These are phyloP conservation scores for Henckelia pumila DNA, from an alignment of 257 asterid genomes.

Conservation along the genomic window DNA sequence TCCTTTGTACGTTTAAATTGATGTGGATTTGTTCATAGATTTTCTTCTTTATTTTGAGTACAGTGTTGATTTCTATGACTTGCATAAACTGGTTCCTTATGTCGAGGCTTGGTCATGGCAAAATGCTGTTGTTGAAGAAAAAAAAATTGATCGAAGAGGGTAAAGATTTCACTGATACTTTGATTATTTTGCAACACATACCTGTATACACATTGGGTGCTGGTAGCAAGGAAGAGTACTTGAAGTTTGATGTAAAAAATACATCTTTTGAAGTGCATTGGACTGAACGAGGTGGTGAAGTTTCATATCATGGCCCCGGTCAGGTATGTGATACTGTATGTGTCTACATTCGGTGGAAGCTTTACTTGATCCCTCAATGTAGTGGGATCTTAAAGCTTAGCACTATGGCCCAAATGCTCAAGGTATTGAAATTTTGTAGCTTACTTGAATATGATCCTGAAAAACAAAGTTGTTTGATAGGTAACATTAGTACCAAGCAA, in stretches of 20 bases:
- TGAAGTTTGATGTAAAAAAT: slow-evolving; percentile 57
- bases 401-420: no score
- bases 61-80: slow-evolving; percentile 61
- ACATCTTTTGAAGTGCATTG: slow-evolving; percentile 65
- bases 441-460: slow-evolving; percentile 1
- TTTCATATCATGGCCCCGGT: slow-evolving; percentile 95
- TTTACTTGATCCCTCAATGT: no score
- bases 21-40: background rate
- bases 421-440: no score
- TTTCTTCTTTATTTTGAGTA: background rate
- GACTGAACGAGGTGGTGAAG: slow-evolving; percentile 94
- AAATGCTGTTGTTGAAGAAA: slow-evolving; percentile 59
- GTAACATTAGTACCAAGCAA: no score
- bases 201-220: slow-evolving; percentile 94
- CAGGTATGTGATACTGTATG: slow-evolving; percentile 49
- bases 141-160: slow-evolving; percentile 35
- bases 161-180: slow-evolving; percentile 59
- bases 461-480: background rate
- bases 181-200: slow-evolving; percentile 74
- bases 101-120: slow-evolving; percentile 90
- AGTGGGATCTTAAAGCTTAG: background rate
- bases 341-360: background rate
- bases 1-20: background rate
- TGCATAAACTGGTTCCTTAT: slow-evolving; percentile 71
- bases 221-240: slow-evolving; percentile 60